Conservation (phyloP, 2,329 filamentous ascomycete genomes). For the Exophiala spinifera region DNA sequence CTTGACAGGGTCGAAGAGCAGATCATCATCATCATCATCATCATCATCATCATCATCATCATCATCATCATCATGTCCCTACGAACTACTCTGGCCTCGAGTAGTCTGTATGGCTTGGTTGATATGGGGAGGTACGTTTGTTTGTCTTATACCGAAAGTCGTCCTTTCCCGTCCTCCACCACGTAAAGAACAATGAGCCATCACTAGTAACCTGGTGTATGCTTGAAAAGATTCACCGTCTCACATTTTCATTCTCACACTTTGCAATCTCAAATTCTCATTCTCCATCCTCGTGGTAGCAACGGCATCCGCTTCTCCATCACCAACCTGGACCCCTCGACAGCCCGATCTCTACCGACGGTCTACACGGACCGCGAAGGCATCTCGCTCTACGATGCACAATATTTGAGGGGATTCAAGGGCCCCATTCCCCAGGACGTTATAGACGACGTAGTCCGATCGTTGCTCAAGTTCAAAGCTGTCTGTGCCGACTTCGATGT, state of each 20-base stretch:
- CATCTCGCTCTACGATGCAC: conserved; percentile 84
- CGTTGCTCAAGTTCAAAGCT: conserved; percentile 66
- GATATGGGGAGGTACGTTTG: conserved; percentile 42
- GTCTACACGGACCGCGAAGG: conserved; percentile 73
- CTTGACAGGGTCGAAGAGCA: no score
- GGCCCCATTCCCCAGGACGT: conserved; percentile 57
- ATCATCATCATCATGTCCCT: conserved; percentile 6
- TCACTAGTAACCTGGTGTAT: no score
- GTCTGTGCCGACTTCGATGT: conserved; percentile 71
- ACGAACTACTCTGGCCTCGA: conserved; percentile 15
- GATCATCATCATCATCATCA: no score
- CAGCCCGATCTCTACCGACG: conserved; percentile 69
- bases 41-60: no score
- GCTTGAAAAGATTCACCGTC: background rate
- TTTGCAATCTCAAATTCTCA: no score
- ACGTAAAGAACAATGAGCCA: no score
- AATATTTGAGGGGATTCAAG: conserved; percentile 44
- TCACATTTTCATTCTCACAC: background rate
- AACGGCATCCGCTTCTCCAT: conserved; percentile 94
- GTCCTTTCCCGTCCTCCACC: background rate
- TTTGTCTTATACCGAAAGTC: background rate
- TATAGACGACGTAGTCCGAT: conserved; percentile 64
- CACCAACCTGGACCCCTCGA: conserved; percentile 70
- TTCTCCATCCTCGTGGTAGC: conserved; percentile 37
- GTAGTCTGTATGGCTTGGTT: conserved; percentile 37